A percentile compares a stretch with the other conserved stretches of the same genome.
Evolutionary conservation across 1,284 basidiomycete genomes (phyloP).

Genomic region (Tilletia indica): DNA sequence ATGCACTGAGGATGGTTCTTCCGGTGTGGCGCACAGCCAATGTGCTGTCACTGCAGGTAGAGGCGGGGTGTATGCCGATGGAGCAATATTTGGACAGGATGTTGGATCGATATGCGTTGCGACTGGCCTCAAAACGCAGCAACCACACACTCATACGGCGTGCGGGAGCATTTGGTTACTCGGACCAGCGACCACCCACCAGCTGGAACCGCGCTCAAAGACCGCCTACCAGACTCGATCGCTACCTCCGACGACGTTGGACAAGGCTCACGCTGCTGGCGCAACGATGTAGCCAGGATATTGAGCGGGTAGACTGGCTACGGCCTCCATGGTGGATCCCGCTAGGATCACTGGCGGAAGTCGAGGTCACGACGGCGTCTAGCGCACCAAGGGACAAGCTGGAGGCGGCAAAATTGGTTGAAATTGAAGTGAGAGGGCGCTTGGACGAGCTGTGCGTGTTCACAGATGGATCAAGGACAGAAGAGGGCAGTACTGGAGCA

Average conservation of each 20-base stretch:
- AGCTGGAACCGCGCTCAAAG: too few relatives aligned
- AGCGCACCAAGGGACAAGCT: not conserved
- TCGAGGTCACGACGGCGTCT: not conserved
- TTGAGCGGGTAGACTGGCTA: too few relatives aligned
- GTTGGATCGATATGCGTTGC: not conserved
- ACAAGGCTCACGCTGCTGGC: too few relatives aligned
- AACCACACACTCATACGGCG: too few relatives aligned
- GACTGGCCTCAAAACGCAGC: not conserved
- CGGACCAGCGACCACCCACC: too few relatives aligned
- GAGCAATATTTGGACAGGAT: not conserved
- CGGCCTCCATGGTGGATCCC: too few relatives aligned
- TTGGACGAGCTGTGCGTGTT: not conserved
- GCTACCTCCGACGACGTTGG: too few relatives aligned
- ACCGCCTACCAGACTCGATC: too few relatives aligned
- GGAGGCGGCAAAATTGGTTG: not conserved
- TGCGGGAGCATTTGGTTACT: too few relatives aligned
- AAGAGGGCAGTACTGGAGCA: not conserved
- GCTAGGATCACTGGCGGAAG: not conserved
- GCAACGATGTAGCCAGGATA: too few relatives aligned
- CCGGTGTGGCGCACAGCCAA: not conserved
- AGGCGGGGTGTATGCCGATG: too few relatives aligned
- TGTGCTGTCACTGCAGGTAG: not conserved
- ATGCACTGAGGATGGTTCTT: not conserved
- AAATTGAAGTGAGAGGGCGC: not conserved
- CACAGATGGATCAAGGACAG: not conserved